These are phyloP conservation scores for Termitomyces eurrhizus DNA, from an alignment of 768 basidiomycete species.

Conservation along the genomic window DNA sequence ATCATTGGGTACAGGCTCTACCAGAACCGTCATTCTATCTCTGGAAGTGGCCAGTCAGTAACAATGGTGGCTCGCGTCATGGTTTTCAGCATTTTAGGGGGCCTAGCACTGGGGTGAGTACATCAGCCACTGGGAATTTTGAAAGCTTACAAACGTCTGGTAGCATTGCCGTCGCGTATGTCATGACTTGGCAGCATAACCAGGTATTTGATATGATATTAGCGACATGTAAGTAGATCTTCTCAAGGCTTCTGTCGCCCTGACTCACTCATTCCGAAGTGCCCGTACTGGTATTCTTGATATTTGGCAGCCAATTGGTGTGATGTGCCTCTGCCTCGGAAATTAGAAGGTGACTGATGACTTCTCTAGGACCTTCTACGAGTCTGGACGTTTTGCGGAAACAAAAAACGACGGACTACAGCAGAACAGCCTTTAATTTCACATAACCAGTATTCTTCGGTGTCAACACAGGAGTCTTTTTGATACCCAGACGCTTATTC, in stretches of 20 bases:
- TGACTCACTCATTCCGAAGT: constrained; percentile 12
- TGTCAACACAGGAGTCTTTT: constrained; percentile 1
- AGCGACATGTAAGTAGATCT: constrained; percentile 16
- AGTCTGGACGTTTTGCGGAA: constrained; percentile 11
- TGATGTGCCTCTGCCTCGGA: background rate
- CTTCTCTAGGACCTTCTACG: constrained; percentile 9
- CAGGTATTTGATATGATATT: constrained; percentile 22
- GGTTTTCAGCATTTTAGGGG: constrained; percentile 25
- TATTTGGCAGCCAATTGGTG: constrained; percentile 24
- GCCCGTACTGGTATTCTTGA: constrained; percentile 20
- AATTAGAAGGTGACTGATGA: background rate
- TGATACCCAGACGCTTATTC: background rate
- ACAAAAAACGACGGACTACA: background rate
- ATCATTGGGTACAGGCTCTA: constrained; percentile 23
- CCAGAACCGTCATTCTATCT: constrained; percentile 16
- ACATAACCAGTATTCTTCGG: constrained; percentile 9
- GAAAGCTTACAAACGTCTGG: background rate
- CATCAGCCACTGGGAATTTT: background rate
- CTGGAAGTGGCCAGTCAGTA: constrained; percentile 13
- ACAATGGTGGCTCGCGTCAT: constrained; percentile 26
- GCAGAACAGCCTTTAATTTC: constrained; percentile 5
- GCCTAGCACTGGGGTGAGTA: constrained; percentile 23
- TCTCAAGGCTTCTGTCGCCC: background rate
- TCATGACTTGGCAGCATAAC: constrained; percentile 18
- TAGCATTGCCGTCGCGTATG: constrained; percentile 20